These are phyloP conservation scores for Brassica nigra DNA, from an alignment of 345 rosid species.

Conservation along the genomic window DNA sequence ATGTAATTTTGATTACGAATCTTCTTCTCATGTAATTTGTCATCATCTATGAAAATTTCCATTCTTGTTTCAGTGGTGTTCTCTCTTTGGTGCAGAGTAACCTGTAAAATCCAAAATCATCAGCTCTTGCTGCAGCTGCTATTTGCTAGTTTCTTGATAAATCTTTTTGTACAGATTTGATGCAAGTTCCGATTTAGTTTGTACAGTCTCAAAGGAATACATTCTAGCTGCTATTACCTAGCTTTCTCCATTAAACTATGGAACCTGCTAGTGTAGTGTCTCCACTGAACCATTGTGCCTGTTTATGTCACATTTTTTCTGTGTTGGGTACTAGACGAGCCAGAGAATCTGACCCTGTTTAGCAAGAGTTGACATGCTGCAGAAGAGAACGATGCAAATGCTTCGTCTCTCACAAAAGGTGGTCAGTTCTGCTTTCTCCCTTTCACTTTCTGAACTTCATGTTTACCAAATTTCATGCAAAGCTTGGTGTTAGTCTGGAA, in stretches of 20 bases:
- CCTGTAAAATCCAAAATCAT: background rate
- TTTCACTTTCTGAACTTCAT: no score
- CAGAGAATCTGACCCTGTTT: no score
- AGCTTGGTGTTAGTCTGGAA: no score
- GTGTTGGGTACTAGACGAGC: no score
- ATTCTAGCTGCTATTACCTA: background rate
- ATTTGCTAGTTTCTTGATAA: background rate
- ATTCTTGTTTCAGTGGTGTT: background rate
- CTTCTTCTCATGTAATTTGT: constrained; percentile 21
- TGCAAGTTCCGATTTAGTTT: constrained; percentile 1
- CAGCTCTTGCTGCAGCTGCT: background rate
- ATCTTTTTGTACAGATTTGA: background rate
- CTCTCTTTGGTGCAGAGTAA: background rate
- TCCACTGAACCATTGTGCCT: background rate
- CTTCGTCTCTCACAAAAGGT: background rate
- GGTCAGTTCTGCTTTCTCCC: no score
- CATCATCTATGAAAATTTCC: constrained; percentile 12
- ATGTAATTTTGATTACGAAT: background rate
- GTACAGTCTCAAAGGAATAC: background rate
- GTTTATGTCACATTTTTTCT: background rate
- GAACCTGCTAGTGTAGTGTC: background rate
- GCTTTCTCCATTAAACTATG: background rate
- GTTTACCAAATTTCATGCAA: no score
- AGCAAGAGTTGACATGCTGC: background rate
- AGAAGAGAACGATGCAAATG: background rate